Evolutionary conservation across 306 rosid species (phyloP).

Genomic region (Vigna radiata): DNA sequence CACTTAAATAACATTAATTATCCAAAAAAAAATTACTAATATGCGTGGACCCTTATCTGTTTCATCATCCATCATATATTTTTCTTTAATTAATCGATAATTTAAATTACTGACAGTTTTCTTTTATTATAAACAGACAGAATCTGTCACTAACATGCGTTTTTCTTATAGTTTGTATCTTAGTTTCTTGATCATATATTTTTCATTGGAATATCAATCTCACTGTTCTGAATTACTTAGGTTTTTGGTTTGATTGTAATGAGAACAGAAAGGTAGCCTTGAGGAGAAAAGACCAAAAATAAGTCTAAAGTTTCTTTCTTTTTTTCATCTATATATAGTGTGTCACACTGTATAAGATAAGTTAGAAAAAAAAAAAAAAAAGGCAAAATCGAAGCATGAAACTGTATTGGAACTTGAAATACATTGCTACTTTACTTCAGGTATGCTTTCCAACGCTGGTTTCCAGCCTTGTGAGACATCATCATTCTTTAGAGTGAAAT

Average conservation of each 20-base stretch:
- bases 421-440: conserved; percentile 70
- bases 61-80: not conserved
- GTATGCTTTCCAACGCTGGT: conserved; percentile 78
- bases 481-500: conserved; percentile 27
- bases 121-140: too few relatives aligned
- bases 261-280: not conserved
- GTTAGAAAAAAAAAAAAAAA: not conserved
- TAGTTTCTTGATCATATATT: too few relatives aligned
- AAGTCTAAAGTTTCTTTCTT: not conserved
- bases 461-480: conserved; percentile 60
- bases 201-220: too few relatives aligned
- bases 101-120: too few relatives aligned
- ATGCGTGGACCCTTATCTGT: not conserved
- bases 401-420: not conserved
- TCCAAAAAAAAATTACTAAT: too few relatives aligned
- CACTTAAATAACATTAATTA: too few relatives aligned
- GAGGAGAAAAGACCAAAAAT: conserved; percentile 16
- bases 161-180: too few relatives aligned
- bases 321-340: not conserved
- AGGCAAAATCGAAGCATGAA: conserved; percentile 15
- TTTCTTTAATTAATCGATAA: too few relatives aligned
- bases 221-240: not conserved
- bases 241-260: not conserved
- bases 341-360: conserved; percentile 26
- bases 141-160: too few relatives aligned